These are phyloP conservation scores for Fusarium concolor DNA, from an alignment of 2,329 filamentous ascomycete species.

Conservation along the genomic window DNA sequence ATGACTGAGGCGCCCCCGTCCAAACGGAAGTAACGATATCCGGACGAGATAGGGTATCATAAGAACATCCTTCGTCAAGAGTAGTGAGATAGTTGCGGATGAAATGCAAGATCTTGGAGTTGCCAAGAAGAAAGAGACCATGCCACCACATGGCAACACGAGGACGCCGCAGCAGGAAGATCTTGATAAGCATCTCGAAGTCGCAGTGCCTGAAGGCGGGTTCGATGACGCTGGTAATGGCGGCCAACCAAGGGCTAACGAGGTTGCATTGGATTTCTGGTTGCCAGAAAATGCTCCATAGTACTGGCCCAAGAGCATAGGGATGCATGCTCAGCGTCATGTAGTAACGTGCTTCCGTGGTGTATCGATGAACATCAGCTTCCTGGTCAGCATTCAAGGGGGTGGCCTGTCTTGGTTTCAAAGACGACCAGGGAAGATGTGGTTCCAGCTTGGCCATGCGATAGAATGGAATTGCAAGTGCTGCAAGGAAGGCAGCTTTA, in stretches of 20 bases:
- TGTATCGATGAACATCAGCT: conserved; percentile 35
- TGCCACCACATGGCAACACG: conserved; percentile 48
- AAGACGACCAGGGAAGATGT: conserved; percentile 34
- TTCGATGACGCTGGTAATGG: conserved; percentile 39
- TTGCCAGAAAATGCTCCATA: conserved; percentile 51
- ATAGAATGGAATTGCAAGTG: conserved; percentile 45
- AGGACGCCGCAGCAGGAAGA: conserved; percentile 45
- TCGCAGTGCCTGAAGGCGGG: conserved; percentile 39
- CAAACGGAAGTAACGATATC: conserved; percentile 45
- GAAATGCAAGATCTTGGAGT: conserved; percentile 34
- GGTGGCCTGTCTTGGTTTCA: conserved; percentile 15
- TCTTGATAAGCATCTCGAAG: conserved; percentile 40
- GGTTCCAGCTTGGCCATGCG: conserved; percentile 44
- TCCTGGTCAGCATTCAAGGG: conserved; percentile 18
- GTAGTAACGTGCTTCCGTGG: conserved; percentile 43
- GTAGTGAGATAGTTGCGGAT: conserved; percentile 43
- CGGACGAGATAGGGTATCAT: conserved; percentile 43
- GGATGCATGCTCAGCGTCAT: conserved; percentile 50
- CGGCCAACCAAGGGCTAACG: conserved; percentile 47
- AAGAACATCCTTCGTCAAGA: conserved; percentile 45
- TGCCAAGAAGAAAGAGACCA: conserved; percentile 45
- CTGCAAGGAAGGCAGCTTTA: conserved; percentile 44
- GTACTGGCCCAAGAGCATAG: conserved; percentile 40
- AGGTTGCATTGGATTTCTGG: conserved; percentile 48
- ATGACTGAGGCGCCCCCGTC: conserved; percentile 44